phyloP scores from a whole-genome alignment of 169 alveolate species.

The Babesia gibsoni region DNA sequence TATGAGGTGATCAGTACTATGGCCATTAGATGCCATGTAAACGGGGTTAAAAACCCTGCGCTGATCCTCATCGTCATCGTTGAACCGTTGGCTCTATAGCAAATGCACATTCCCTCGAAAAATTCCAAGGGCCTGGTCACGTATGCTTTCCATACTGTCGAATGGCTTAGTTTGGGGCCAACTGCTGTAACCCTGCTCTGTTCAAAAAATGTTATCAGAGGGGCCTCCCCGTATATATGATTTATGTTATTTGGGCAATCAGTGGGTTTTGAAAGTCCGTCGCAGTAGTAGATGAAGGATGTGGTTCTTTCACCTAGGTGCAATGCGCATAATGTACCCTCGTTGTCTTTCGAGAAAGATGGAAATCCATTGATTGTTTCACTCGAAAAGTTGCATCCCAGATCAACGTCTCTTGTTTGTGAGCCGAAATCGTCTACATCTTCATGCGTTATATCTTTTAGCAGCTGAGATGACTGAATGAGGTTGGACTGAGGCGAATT shows the following conservation, averaged over 20 bases:
- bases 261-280: constrained; percentile 36
- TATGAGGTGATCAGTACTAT: no score
- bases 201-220: not conserved
- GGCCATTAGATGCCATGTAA: no score
- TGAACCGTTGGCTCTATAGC: not conserved
- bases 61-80: not conserved
- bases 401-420: no score
- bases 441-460: no score
- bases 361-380: not conserved
- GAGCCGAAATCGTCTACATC: no score
- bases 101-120: not conserved
- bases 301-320: not conserved
- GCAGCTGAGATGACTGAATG: no score
- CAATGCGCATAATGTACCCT: not conserved
- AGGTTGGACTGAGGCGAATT: no score
- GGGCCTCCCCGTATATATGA: not conserved
- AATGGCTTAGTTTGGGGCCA: not conserved
- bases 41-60: no score
- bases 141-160: not conserved
- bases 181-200: not conserved
- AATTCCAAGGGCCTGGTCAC: not conserved
- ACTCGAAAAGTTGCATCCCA: not conserved
- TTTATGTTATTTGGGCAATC: constrained; percentile 19
- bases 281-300: constrained; percentile 15
- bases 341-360: not conserved